A percentile compares a stretch with the other conserved stretches of the same genome.
Evolutionary conservation across 768 basidiomycete genomes (phyloP).

Genomic region (Pleurotus cornucopiae): DNA sequence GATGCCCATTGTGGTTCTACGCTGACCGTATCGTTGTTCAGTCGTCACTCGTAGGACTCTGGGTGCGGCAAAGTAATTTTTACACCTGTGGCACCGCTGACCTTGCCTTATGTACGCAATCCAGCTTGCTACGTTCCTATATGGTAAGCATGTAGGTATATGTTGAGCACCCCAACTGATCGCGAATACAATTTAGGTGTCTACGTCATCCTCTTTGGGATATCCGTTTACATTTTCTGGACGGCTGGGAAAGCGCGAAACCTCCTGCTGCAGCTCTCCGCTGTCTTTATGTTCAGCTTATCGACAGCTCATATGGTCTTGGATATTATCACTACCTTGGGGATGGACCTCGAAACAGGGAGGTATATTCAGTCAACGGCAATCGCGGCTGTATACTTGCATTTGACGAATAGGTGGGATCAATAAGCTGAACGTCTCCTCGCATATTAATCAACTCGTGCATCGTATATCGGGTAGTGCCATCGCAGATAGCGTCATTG

Average conservation of each 20-base stretch:
- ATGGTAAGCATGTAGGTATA: not conserved
- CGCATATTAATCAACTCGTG: not conserved
- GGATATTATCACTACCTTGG: constrained; percentile 6
- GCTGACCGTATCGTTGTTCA: not conserved
- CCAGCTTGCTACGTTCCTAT: constrained; percentile 4
- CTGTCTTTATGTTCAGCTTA: not conserved
- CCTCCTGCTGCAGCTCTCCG: not conserved
- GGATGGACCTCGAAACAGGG: constrained; percentile 1
- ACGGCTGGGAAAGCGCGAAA: not conserved
- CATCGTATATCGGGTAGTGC: not conserved
- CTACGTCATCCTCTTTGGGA: not conserved
- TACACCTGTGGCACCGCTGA: not conserved
- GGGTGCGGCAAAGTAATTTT: not conserved
- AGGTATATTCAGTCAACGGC: not conserved
- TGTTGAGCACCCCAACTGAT: not conserved
- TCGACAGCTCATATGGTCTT: constrained; percentile 5
- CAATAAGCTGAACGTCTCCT: not conserved
- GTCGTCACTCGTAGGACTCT: constrained; percentile 4
- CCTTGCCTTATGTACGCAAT: not conserved
- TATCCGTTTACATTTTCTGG: constrained; percentile 5
- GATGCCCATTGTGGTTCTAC: too few species aligned
- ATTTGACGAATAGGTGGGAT: constrained; percentile 5
- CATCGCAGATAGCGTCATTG: constrained; percentile 1
- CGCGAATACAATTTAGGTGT: not conserved
- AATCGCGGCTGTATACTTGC: not conserved